Evolutionary conservation across 73 alveolate genomes (phyloP).

Genomic region (Urostyla sp.): DNA sequence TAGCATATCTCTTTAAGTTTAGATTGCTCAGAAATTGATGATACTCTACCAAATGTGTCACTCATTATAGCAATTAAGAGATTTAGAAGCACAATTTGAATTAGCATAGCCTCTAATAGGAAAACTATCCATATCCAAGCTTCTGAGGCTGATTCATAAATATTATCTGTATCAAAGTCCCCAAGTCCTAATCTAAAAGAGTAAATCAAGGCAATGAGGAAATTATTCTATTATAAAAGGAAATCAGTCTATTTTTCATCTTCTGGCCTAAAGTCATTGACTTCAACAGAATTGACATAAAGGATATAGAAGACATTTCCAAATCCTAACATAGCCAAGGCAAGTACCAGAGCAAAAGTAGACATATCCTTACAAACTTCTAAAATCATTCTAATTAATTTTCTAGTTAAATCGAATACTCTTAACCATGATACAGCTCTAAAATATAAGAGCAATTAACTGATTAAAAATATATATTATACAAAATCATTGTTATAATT

Average conservation of each 20-base stretch:
- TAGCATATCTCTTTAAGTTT: conserved; percentile 59
- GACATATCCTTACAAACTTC: conserved; percentile 60
- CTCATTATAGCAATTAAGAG: conserved; percentile 70
- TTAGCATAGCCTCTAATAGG: conserved; percentile 31
- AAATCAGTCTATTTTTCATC: too few species aligned
- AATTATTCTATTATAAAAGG: too few species aligned
- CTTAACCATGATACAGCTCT: conserved; percentile 44
- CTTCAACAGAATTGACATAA: too few species aligned
- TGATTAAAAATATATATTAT: conserved; percentile 20
- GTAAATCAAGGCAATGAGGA: conserved; percentile 41
- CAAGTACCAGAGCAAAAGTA: conserved; percentile 19
- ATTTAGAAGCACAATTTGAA: conserved; percentile 55
- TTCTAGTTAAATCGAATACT: conserved; percentile 56
- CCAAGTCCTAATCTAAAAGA: conserved; percentile 58
- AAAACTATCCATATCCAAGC: conserved; percentile 42
- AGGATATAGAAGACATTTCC: too few species aligned
- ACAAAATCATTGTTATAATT: not conserved
- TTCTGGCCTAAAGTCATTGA: too few species aligned
- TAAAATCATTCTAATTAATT: conserved; percentile 60
- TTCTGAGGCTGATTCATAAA: conserved; percentile 31
- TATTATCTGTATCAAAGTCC: conserved; percentile 49
- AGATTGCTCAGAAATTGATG: conserved; percentile 51
- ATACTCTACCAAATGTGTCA: conserved; percentile 67
- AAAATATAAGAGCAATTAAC: conserved; percentile 54
- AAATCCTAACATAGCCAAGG: conserved; percentile 61